phyloP scores from a whole-genome alignment of 345 rosid genomes.

The Hibiscus syriacus region DNA sequence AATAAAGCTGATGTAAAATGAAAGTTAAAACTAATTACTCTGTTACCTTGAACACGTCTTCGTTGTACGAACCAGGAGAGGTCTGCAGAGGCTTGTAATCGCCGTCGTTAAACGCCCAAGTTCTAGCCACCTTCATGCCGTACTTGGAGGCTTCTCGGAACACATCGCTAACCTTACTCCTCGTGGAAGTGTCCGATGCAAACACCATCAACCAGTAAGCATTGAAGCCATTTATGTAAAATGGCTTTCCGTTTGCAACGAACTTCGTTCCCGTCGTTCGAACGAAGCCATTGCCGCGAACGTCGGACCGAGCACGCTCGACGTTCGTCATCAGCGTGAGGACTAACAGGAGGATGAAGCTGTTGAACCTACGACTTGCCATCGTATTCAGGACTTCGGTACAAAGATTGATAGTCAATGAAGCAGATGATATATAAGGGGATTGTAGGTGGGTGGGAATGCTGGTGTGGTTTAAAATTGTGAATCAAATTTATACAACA shows the following conservation, averaged over 20 bases:
- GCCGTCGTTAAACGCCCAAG: conserved; percentile 81
- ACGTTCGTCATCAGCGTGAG: background rate
- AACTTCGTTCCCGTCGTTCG: conserved; percentile 39
- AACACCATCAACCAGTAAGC: conserved; percentile 72
- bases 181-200: conserved; percentile 47
- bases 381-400: background rate
- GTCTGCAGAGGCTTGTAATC: too few relatives aligned
- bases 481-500: background rate
- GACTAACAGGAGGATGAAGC: background rate
- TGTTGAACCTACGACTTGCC: background rate
- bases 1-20: too few relatives aligned
- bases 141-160: conserved; percentile 43
- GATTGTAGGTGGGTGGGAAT: background rate
- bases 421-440: too few relatives aligned
- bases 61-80: conserved; percentile 58
- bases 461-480: background rate
- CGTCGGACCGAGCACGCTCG: background rate
- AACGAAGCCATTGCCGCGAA: conserved; percentile 20
- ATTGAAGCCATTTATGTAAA: conserved; percentile 70
- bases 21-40: too few relatives aligned
- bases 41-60: conserved; percentile 52
- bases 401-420: background rate
- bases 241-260: conserved; percentile 26
- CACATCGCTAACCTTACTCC: conserved; percentile 37
- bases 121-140: conserved; percentile 67